Conservation (phyloP, 2,329 filamentous ascomycete species). For the Diaporthe helianthi region DNA sequence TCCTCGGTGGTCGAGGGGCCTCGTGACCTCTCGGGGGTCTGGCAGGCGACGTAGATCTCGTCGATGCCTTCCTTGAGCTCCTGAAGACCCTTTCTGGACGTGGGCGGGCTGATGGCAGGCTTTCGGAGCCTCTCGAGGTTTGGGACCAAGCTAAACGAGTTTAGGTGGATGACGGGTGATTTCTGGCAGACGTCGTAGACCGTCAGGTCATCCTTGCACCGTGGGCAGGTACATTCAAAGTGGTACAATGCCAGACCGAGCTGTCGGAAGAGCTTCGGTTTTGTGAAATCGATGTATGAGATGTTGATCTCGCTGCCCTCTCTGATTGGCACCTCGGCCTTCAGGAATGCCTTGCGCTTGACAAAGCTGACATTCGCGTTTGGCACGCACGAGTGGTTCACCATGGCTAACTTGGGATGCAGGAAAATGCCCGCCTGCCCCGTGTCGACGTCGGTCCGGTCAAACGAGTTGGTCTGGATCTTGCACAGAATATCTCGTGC, state of each 20-base stretch:
- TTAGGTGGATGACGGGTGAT: constrained; percentile 51
- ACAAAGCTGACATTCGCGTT: constrained; percentile 65
- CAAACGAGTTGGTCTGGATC: constrained; percentile 70
- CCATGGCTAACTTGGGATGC: constrained; percentile 62
- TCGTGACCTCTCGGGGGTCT: constrained; percentile 24
- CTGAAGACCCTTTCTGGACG: constrained; percentile 38
- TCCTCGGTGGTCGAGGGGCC: constrained; percentile 32
- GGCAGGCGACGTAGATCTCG: constrained; percentile 43
- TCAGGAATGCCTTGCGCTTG: constrained; percentile 57
- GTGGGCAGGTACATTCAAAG: constrained; percentile 58
- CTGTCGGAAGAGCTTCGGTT: constrained; percentile 51
- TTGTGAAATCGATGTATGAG: constrained; percentile 64
- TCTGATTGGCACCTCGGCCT: constrained; percentile 56
- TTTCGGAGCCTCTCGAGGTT: constrained; percentile 45
- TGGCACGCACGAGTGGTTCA: constrained; percentile 68
- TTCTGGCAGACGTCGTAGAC: constrained; percentile 58
- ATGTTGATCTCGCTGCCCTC: constrained; percentile 65
- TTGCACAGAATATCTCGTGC: constrained; percentile 61
- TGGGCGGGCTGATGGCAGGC: constrained; percentile 42
- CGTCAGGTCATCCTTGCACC: constrained; percentile 59
- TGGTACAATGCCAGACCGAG: constrained; percentile 56
- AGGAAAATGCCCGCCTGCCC: constrained; percentile 63
- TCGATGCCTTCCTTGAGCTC: constrained; percentile 41
- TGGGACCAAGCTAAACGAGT: constrained; percentile 53
- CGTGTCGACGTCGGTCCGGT: constrained; percentile 59